phyloP scores from a whole-genome alignment of 2,329 filamentous ascomycete species.

The Colletotrichum sp. region DNA sequence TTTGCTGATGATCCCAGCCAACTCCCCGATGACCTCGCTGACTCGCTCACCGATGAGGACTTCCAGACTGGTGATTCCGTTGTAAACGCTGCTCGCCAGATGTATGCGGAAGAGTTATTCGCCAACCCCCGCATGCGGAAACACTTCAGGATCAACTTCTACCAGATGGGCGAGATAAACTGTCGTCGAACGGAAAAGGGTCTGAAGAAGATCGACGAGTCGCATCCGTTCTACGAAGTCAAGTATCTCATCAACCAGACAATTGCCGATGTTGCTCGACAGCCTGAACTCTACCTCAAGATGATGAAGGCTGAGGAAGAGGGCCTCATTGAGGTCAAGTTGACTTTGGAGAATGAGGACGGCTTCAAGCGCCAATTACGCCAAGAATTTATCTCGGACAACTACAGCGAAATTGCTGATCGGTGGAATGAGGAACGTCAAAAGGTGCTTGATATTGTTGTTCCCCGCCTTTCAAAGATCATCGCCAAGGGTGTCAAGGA shows the following conservation, averaged over 20 bases:
- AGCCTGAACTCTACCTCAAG: constrained; percentile 90
- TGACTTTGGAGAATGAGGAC: constrained; percentile 77
- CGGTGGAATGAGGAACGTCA: constrained; percentile 91
- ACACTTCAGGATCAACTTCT: constrained; percentile 82
- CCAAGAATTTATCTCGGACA: constrained; percentile 89
- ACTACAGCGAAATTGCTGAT: constrained; percentile 92
- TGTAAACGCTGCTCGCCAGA: constrained; percentile 78
- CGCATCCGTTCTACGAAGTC: constrained; percentile 96
- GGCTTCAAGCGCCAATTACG: constrained; percentile 80
- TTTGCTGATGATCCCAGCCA: constrained; percentile 85
- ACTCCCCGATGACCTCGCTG: constrained; percentile 85
- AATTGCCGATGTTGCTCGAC: constrained; percentile 78
- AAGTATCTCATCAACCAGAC: constrained; percentile 94
- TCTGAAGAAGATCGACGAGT: constrained; percentile 88
- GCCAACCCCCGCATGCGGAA: constrained; percentile 90
- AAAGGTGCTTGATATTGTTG: constrained; percentile 82
- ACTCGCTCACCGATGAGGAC: constrained; percentile 74
- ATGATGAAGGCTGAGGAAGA: constrained; percentile 98
- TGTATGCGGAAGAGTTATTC: constrained; percentile 91
- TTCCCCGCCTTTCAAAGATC: constrained; percentile 80
- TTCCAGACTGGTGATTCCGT: constrained; percentile 80
- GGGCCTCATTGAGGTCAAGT: constrained; percentile 84
- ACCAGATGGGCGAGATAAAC: constrained; percentile 82
- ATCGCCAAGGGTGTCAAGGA: constrained; percentile 95
- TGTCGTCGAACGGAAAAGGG: constrained; percentile 94